Percentiles rank a stretch among this genome's conserved stretches.
Evolutionary conservation across 495 filamentous ascomycete genomes (phyloP).

Genomic region (Trypethelium eluteriae): DNA sequence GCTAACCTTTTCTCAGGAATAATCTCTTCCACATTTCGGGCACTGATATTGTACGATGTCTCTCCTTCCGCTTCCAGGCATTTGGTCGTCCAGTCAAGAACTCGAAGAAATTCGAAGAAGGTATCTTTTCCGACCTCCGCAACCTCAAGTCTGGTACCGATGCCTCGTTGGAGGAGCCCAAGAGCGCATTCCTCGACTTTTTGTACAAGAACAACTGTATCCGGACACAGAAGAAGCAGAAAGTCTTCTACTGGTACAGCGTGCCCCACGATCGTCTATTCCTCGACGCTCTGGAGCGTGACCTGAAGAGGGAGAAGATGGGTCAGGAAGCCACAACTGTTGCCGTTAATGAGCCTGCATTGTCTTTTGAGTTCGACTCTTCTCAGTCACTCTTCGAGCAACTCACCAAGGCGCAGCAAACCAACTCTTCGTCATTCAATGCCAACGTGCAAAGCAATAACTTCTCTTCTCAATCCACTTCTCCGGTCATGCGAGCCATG

Average conservation of each 20-base stretch:
- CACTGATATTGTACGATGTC: conserved; percentile 95
- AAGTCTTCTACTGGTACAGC: conserved; percentile 99
- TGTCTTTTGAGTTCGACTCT: conserved; percentile 98
- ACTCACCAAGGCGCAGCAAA: conserved; percentile 98
- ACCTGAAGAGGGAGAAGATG: conserved; percentile 99
- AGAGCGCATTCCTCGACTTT: conserved; percentile 96
- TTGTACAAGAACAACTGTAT: conserved; percentile 99
- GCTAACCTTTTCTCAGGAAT: conserved; percentile 55
- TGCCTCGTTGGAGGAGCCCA: conserved; percentile 97
- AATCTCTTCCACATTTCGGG: conserved; percentile 99
- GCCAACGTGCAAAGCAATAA: conserved; percentile 64
- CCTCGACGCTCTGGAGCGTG: conserved; percentile 91
- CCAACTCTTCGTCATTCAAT: conserved; percentile 91
- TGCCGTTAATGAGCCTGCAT: conserved; percentile 88
- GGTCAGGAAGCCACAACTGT: conserved; percentile 94
- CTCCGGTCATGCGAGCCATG: conserved; percentile 81
- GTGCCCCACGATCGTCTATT: conserved; percentile 97
- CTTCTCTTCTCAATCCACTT: conserved; percentile 63
- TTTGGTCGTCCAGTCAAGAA: conserved; percentile 98
- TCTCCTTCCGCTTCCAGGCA: conserved; percentile 96
- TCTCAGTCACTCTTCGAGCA: conserved; percentile 99
- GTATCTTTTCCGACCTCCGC: conserved; percentile 96
- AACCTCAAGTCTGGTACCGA: conserved; percentile 97
- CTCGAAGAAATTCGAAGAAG: conserved; percentile 99
- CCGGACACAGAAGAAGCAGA: conserved; percentile 98